Percentiles rank a stretch among this genome's conserved stretches.
Evolutionary conservation across 108 stramenopile genomes (phyloP).

Genomic region (Mediolabrus comicus): DNA sequence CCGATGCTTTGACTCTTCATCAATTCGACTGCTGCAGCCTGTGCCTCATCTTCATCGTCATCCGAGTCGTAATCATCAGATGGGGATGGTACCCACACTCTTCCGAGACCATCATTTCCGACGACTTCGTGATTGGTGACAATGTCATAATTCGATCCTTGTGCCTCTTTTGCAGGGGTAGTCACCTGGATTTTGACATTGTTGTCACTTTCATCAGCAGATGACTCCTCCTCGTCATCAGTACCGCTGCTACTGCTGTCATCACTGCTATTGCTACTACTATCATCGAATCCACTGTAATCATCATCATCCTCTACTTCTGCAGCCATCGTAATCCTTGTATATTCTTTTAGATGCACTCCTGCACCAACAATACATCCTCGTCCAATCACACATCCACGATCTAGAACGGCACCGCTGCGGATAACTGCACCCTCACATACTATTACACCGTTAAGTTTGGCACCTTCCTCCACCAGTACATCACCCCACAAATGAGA

Average conservation of each 20-base stretch:
- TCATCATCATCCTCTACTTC: slow-evolving; percentile 66
- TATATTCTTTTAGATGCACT: slow-evolving; percentile 77
- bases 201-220: neutral
- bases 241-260: slow-evolving; percentile 2
- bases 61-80: slow-evolving; percentile 53
- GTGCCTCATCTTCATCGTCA: slow-evolving; percentile 30
- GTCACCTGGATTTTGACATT: no score
- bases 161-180: no score
- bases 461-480: slow-evolving; percentile 68
- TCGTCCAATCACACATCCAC: slow-evolving; percentile 88
- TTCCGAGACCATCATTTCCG: slow-evolving; percentile 65
- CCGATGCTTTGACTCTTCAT: slow-evolving; percentile 77
- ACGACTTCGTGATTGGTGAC: slow-evolving; percentile 55
- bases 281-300: slow-evolving; percentile 49
- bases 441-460: slow-evolving; percentile 65
- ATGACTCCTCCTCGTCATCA: slow-evolving; percentile 30
- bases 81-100: slow-evolving; percentile 58
- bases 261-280: slow-evolving; percentile 21
- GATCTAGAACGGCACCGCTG: slow-evolving; percentile 67
- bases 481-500: slow-evolving; percentile 88
- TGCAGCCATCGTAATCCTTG: slow-evolving; percentile 75
- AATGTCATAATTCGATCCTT: slow-evolving; percentile 1
- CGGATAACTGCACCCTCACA: slow-evolving; percentile 65
- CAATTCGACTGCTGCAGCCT: slow-evolving; percentile 25
- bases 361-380: slow-evolving; percentile 87